Evolutionary conservation across 805 yeast genomes (phyloP).

Genomic region (Candida endomychidarum): DNA sequence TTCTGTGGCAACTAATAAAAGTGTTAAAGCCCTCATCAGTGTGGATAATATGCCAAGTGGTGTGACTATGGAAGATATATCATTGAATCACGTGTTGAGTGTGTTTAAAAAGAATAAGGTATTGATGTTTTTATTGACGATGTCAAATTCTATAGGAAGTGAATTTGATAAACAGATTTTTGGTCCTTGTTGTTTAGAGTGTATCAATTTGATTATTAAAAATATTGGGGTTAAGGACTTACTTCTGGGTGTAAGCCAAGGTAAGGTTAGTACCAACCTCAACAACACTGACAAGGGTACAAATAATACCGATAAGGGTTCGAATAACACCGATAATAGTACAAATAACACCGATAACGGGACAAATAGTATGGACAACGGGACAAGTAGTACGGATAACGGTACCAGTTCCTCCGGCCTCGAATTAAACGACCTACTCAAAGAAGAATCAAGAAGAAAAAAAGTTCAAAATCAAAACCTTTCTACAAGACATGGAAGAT

Average conservation of each 20-base stretch:
- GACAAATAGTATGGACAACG: neutral
- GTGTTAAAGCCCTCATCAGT: conserved; percentile 30
- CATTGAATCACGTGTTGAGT: conserved; percentile 54
- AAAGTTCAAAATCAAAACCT: conserved; percentile 47
- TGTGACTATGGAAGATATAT: conserved; percentile 64
- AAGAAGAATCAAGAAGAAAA: conserved; percentile 58
- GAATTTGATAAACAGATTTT: conserved; percentile 64
- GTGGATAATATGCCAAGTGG: conserved; percentile 53
- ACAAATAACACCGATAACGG: too few relatives aligned
- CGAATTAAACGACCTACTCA: conserved; percentile 52
- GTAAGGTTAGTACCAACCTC: too few relatives aligned
- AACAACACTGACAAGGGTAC: too few relatives aligned
- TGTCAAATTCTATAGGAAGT: conserved; percentile 61
- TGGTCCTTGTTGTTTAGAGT: conserved; percentile 66
- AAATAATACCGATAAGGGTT: neutral
- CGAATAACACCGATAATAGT: neutral
- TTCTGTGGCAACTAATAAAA: conserved; percentile 47
- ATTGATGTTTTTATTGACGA: conserved; percentile 66
- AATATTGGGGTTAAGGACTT: conserved; percentile 48
- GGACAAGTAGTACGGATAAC: neutral
- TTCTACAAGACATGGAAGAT: conserved; percentile 81
- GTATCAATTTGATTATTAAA: conserved; percentile 60
- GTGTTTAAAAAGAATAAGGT: conserved; percentile 72
- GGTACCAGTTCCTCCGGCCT: conserved; percentile 26
- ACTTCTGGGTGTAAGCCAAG: too few relatives aligned